Percentiles rank a stretch among this genome's conserved stretches.
phyloP scores from a whole-genome alignment of 352 stramenopile genomes.

The Globisporangium heterothallicum region DNA sequence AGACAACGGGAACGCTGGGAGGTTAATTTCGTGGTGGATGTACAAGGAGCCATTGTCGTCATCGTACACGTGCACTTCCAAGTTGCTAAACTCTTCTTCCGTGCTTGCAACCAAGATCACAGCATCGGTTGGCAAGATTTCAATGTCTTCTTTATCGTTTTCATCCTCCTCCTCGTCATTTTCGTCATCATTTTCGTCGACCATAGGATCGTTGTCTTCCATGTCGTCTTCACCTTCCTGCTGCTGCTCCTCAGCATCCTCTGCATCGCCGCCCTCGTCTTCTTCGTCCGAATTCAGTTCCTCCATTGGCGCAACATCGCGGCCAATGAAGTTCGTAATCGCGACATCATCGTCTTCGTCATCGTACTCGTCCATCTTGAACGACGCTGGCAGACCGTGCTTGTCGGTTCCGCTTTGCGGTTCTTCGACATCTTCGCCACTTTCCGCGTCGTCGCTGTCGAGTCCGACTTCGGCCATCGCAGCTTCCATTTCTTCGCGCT shows the following conservation, averaged over 20 bases:
- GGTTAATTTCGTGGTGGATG: constrained; percentile 99
- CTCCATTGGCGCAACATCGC: constrained; percentile 21
- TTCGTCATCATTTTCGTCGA: constrained; percentile 31
- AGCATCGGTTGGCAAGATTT: constrained; percentile 91
- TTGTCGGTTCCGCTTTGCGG: constrained; percentile 25
- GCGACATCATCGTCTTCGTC: constrained; percentile 79
- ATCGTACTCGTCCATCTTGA: constrained; percentile 89
- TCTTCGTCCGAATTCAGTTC: constrained; percentile 25
- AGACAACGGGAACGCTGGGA: constrained; percentile 98
- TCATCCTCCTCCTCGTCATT: constrained; percentile 66
- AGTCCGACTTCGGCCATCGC: constrained; percentile 46
- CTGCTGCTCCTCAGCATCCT: constrained; percentile 21
- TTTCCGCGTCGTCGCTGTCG: constrained; percentile 8
- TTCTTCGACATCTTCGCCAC: constrained; percentile 5
- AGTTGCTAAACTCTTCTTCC: constrained; percentile 97
- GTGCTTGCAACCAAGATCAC: constrained; percentile 96
- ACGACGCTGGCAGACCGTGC: constrained; percentile 51
- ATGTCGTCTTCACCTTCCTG: constrained; percentile 49
- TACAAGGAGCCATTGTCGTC: constrained; percentile 96
- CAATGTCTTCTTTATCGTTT: constrained; percentile 90
- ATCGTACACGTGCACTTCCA: constrained; percentile 99
- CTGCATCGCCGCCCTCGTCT: constrained; percentile 36
- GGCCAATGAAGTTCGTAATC: constrained; percentile 73
- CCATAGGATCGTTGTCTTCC: constrained; percentile 20
- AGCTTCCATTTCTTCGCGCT: constrained; percentile 49